phyloP scores from a whole-genome alignment of 176 grass and related monocot species.

The Juncus effusus region DNA sequence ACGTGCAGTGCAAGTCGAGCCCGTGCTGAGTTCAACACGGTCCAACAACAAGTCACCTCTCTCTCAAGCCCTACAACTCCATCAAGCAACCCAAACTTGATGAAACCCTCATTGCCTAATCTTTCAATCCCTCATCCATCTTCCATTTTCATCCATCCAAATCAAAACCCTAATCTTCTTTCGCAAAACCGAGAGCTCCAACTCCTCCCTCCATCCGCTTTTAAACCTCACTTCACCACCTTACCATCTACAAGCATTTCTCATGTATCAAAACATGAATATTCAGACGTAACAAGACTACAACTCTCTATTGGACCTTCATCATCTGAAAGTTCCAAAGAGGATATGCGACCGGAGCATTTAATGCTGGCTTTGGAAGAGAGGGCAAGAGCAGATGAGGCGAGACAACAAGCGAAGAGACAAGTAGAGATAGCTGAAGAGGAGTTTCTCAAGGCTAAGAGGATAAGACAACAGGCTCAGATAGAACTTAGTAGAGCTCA shows the following conservation, averaged over 20 bases:
- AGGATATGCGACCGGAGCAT: slow-evolving; percentile 10
- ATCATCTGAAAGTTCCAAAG: not conserved
- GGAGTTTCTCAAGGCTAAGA: slow-evolving; percentile 57
- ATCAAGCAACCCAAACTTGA: not conserved
- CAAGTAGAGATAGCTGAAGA: slow-evolving; percentile 57
- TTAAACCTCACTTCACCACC: not conserved
- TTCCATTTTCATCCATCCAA: slow-evolving; percentile 1
- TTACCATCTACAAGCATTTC: not conserved
- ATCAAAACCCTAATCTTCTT: slow-evolving; percentile 4
- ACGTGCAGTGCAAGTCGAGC: slow-evolving; percentile 69
- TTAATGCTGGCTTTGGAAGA: slow-evolving; percentile 41
- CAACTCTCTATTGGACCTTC: slow-evolving; percentile 57
- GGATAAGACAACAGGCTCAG: slow-evolving; percentile 60
- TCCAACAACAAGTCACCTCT: slow-evolving; percentile 20
- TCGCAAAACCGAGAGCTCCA: slow-evolving; percentile 45
- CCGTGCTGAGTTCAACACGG: slow-evolving; percentile 27
- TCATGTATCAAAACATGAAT: slow-evolving; percentile 2
- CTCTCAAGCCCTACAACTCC: slow-evolving; percentile 1
- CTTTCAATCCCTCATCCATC: slow-evolving; percentile 16
- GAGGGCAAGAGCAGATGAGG: slow-evolving; percentile 48
- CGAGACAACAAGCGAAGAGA: slow-evolving; percentile 43
- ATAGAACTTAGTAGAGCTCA: slow-evolving; percentile 67
- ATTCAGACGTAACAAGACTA: slow-evolving; percentile 47
- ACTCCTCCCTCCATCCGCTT: slow-evolving; percentile 46
- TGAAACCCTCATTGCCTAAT: slow-evolving; percentile 11